Evolutionary conservation across 2,329 filamentous ascomycete genomes (phyloP), one percentile per base, ranked within the genome.

Genomic region (Aspergillus novofumigatus): DNA sequence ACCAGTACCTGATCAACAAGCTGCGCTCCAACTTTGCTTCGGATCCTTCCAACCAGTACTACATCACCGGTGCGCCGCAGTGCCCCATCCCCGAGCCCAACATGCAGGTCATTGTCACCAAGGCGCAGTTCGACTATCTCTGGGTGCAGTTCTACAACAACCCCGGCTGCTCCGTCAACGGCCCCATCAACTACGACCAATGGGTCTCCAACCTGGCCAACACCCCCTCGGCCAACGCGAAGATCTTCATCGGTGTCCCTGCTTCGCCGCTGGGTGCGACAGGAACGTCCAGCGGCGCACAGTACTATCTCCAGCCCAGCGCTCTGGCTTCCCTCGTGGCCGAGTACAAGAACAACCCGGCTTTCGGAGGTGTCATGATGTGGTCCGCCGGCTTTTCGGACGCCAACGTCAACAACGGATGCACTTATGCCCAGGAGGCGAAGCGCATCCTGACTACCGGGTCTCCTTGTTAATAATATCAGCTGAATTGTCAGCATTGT

Each of bases 61-160:
- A 80, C 61, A 78, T 84, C 59, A 77, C 76, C n/a, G 78, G 75
- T 4, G 76, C 78, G 3, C 78, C 78, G 0, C 78, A 80, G 55
- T 80, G 78, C 56, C 69, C 73, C 1, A 69, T 78, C n/a, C 78
- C 78, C 0, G 78, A 80, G 53, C 72, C 70, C 1, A 75, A 79
- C 57, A 75, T 79, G 68, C 71, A 72, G 23, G 62, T 62, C 11
- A 69, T 75, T 21, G 72, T 80, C 50, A 67, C 65, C 28, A 69
- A 72, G 26, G 65, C 74, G n/a, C 73, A 64, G 61, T 77, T 75
- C 60, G 77, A 78, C 57, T 77, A 75, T 56, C 65, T 79, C n/a
- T 78, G 72, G 59, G 70, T 78, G 9, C 77, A 79, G 56, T 78
- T 77, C 62, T 79, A 78, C 66, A 79, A 79, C 60, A 78, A 76